Base-by-base conservation (phyloP, 2,329 filamentous ascomycete species). In the Fusarium sp. region DNA sequence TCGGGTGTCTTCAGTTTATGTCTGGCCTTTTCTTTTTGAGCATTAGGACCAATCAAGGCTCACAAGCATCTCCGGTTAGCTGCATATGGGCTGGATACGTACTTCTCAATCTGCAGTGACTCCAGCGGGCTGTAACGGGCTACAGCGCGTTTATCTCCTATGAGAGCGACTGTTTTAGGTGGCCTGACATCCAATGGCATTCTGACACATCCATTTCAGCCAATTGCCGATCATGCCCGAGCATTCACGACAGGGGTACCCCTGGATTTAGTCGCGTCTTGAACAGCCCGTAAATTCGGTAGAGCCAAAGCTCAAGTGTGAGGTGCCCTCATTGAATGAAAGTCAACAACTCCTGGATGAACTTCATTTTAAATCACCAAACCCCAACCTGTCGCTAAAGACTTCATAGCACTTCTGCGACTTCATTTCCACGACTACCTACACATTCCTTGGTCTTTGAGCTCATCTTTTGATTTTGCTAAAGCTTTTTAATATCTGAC, bases 181-280 rank as follows among this genome's bases (percentile, higher is more conserved):
- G 44, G 30, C 44, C 30, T 60, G 55, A 15, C 44, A 28, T 30
- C 42, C 28, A 28, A 51, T 67, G 44, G 41, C n/a, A 38, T 78
- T 76, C 72, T 79, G 78, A 81, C 80, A 81, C 78, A 80, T 79
- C 36, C 36, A 54, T 66, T 70, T 52, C 32, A 48, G 26, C 67
- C 67, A 70, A 70, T 70, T 70, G 60, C 30, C 52, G 26, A 41
- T 47, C 66, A 60, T 44, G 76, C 74, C 74, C 67, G 75, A 66
- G 61, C 60, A 62, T 70, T 79, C 78, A 79, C 79, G 78, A 82
- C 79, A 80, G 72, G 80, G 73, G 76, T 73, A 67, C 66, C 72
- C 73, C 76, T 75, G 72, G 62, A 58, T 56, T 55, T 69, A 75
- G 76, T 78, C 77, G 77, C 77, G 77, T 78, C 73, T 75, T 78